Percentiles rank a stretch among this genome's conserved stretches.
Evolutionary conservation across 1,284 basidiomycete genomes (phyloP).

Genomic region (Apiotrichum brassicae): DNA sequence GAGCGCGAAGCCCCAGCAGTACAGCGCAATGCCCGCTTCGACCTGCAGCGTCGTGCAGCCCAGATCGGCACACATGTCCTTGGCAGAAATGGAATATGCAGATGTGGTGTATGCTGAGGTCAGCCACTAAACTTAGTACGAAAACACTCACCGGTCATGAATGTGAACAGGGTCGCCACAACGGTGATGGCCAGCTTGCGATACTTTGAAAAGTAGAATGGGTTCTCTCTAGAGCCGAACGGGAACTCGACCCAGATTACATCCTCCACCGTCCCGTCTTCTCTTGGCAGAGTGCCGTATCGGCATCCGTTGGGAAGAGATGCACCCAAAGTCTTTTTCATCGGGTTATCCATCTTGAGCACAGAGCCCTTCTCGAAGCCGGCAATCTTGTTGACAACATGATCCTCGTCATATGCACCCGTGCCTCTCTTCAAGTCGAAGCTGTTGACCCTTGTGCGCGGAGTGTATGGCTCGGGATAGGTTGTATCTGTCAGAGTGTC

Average conservation of each 20-base stretch:
- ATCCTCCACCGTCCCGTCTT: background rate
- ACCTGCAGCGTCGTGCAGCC: conserved; percentile 57
- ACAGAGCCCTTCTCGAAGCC: too few species aligned
- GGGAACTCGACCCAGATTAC: conserved; percentile 57
- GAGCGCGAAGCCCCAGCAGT: conserved; percentile 59
- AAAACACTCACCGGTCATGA: conserved; percentile 50
- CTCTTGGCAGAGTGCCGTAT: conserved; percentile 3
- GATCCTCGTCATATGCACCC: too few species aligned
- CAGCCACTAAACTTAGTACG: background rate
- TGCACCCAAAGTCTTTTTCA: too few species aligned
- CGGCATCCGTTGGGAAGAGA: conserved; percentile 9
- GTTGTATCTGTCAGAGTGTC: too few species aligned
- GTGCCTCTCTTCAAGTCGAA: too few species aligned
- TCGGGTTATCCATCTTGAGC: too few species aligned
- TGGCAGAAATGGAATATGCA: conserved; percentile 57
- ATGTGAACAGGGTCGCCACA: conserved; percentile 57
- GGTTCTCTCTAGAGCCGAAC: conserved; percentile 53
- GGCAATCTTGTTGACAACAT: too few species aligned
- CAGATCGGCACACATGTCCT: conserved; percentile 61
- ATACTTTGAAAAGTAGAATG: conserved; percentile 52
- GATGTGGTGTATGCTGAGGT: conserved; percentile 53
- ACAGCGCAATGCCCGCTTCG: conserved; percentile 58
- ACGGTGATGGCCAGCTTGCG: conserved; percentile 59
- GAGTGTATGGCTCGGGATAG: too few species aligned
- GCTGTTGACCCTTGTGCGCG: too few species aligned